Evolutionary conservation across 345 rosid species (phyloP).

Genomic region (Brassica incana): DNA sequence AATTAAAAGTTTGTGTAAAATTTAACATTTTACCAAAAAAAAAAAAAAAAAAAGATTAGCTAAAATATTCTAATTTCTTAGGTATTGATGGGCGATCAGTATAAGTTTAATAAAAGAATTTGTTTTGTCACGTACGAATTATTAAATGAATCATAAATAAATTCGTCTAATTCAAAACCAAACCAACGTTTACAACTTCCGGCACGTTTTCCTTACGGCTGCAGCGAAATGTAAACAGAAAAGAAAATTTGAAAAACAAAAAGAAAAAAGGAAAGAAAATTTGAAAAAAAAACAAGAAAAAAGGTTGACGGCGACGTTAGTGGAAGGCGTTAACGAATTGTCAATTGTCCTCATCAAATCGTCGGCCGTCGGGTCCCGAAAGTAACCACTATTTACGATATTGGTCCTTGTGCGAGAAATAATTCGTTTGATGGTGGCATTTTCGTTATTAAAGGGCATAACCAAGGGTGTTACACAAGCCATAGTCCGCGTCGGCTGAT

Average conservation of each 20-base stretch:
- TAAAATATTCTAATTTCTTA: background rate
- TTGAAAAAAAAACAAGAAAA: background rate
- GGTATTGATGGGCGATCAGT: background rate
- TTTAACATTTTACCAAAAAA: too few relatives aligned
- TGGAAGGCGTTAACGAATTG: slow-evolving; percentile 2
- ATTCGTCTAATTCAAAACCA: background rate
- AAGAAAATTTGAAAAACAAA: background rate
- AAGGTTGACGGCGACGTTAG: slow-evolving; percentile 32
- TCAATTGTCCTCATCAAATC: background rate
- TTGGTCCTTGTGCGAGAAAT: background rate
- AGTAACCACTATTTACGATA: background rate
- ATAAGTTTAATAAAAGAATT: background rate
- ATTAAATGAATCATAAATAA: background rate
- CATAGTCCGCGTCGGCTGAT: slow-evolving; percentile 25
- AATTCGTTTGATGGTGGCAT: background rate
- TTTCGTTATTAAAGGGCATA: background rate
- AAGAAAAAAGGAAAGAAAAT: background rate
- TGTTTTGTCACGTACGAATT: background rate
- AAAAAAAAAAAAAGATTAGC: too few relatives aligned
- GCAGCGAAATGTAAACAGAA: background rate
- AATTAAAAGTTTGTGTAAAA: too few relatives aligned
- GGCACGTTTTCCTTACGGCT: slow-evolving; percentile 33
- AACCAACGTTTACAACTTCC: slow-evolving; percentile 1
- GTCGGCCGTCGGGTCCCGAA: background rate
- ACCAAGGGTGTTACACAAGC: background rate